Base-by-base conservation (phyloP, 257 asterid species). In the Ilex asprella region DNA sequence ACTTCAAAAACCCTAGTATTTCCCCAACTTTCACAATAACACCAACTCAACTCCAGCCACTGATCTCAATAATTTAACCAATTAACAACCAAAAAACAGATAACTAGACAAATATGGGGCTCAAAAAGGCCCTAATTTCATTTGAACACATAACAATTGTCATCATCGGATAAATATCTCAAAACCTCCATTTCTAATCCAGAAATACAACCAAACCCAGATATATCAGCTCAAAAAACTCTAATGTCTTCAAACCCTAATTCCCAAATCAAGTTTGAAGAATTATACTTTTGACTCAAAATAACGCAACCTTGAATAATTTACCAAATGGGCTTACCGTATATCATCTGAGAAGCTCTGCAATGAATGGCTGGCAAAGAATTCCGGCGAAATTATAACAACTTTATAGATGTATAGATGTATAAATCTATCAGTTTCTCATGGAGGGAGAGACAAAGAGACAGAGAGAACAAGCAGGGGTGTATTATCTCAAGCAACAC, bases 331-430 rank as follows among this genome's bases (percentile, higher is more conserved):
- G 71, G 51, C 50, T 16, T 6, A 16, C 59, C 31, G 30, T 31
- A 2, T 4, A 46, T 46, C 12, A 11, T 46, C 10, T 7, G 56
- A 67, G 52, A 55, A 13, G 72, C 51, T 56, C 72, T 63, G 73
- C 79, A 72, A 76, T 56, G 68, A 11, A 15, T 67, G 61, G 73
- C 73, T 65, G 62, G 73, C 58, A 30, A 60, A n/a, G 50, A 58
- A 59, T 46, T 16, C 41, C 51, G 59, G 55, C 16, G 64, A 58
- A 31, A 66, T 10, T 3, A 12, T 4, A 35, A 35, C 7, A 46
- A 10, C 14, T 46, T 46, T 11, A 46, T 16, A 62, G 3, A 50
- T 4, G 75, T 43, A 13, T n/a, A 44, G 2, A 64, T 63, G 39
- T 58, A 55, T 58, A 62, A 21, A 21, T 21, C n/a, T 21, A 21